Evolutionary conservation across 805 yeast species (phyloP).

Genomic region (Zygotorulaspora sp.): DNA sequence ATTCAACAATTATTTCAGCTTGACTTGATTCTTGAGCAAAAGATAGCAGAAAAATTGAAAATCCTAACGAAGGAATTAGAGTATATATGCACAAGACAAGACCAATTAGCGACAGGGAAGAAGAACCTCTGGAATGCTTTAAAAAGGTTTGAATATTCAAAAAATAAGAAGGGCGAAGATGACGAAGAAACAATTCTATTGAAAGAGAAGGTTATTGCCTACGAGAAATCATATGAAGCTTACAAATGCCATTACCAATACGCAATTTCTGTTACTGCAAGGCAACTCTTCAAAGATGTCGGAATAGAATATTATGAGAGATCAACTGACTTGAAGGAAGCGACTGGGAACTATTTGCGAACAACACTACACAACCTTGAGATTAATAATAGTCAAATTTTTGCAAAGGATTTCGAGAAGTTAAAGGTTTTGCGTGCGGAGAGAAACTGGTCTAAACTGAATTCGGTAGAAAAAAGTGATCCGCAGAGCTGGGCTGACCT

Average conservation of each 20-base stretch:
- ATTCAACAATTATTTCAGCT: conserved; percentile 23
- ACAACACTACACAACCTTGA: conserved; percentile 22
- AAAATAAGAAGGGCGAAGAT: conserved; percentile 21
- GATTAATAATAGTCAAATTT: conserved; percentile 16
- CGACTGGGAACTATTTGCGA: conserved; percentile 20
- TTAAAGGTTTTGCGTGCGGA: conserved; percentile 24
- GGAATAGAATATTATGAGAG: conserved; percentile 26
- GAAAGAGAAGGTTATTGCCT: conserved; percentile 21
- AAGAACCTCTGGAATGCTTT: conserved; percentile 19
- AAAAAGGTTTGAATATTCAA: conserved; percentile 19
- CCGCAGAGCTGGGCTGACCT: conserved; percentile 25
- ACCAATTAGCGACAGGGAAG: conserved; percentile 19
- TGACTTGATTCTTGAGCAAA: conserved; percentile 23
- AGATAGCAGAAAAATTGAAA: conserved; percentile 18
- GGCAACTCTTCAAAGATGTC: conserved; percentile 25
- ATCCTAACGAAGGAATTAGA: conserved; percentile 21
- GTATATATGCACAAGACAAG: conserved; percentile 26
- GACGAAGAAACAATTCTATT: conserved; percentile 25
- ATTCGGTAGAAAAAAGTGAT: conserved; percentile 20
- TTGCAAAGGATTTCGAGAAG: conserved; percentile 23
- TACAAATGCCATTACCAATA: conserved; percentile 24
- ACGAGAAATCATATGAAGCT: conserved; percentile 18
- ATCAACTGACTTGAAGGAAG: conserved; percentile 24
- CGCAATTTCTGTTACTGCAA: conserved; percentile 22
- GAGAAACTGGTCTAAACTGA: conserved; percentile 24